A percentile compares a stretch with the other conserved stretches of the same genome.
Conservation (phyloP, 345 rosid genomes). For the Schrenkiella parvula region DNA sequence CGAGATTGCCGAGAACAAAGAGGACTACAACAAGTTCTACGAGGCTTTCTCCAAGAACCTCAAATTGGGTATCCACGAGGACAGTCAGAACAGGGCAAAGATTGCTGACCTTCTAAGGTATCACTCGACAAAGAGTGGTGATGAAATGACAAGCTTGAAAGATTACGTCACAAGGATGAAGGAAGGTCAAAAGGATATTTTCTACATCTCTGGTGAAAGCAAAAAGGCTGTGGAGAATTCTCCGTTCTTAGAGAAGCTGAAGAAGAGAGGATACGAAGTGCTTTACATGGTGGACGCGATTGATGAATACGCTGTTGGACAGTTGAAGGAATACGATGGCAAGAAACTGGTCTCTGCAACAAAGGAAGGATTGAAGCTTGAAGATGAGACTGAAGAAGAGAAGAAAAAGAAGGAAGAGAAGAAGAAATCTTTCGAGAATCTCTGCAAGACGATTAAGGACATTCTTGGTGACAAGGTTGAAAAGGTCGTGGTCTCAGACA, state of each 20-base stretch:
- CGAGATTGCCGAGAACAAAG: conserved; percentile 84
- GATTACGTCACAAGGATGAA: conserved; percentile 92
- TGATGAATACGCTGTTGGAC: conserved; percentile 84
- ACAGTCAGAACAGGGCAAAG: conserved; percentile 74
- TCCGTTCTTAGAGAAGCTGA: conserved; percentile 77
- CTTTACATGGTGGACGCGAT: conserved; percentile 90
- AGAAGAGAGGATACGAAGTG: conserved; percentile 83
- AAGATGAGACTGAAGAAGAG: conserved; percentile 81
- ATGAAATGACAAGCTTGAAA: conserved; percentile 75
- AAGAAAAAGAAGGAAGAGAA: conserved; percentile 74
- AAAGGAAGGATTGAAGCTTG: conserved; percentile 73
- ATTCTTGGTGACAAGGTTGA: conserved; percentile 78
- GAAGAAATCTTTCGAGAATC: conserved; percentile 58
- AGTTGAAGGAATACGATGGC: conserved; percentile 74
- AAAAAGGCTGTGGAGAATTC: conserved; percentile 90
- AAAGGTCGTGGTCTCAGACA: conserved; percentile 74
- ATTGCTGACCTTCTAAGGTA: conserved; percentile 75
- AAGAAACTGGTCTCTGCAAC: conserved; percentile 87
- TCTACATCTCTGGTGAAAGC: conserved; percentile 75
- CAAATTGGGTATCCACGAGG: conserved; percentile 85
- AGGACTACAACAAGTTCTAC: conserved; percentile 80
- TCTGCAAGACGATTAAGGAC: conserved; percentile 83
- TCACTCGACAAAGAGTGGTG: conserved; percentile 81
- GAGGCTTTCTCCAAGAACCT: conserved; percentile 84
- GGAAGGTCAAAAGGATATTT: conserved; percentile 84